These are phyloP conservation scores for Cenchrus purpureus DNA, from an alignment of 176 grass and related monocot species.

Conservation along the genomic window DNA sequence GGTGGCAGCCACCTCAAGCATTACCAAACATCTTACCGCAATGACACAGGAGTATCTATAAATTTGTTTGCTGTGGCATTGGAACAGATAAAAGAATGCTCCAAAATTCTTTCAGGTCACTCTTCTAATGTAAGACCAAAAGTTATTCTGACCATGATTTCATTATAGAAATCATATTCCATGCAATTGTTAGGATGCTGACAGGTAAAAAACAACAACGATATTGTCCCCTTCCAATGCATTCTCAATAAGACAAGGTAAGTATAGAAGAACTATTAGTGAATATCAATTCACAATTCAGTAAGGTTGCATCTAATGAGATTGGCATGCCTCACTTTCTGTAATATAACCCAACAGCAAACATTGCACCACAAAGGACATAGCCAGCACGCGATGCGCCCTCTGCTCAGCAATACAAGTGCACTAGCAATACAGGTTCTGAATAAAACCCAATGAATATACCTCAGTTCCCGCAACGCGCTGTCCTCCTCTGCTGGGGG, in stretches of 20 bases:
- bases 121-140: conserved; percentile 5
- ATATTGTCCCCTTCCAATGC: neutral
- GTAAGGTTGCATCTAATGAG: neutral
- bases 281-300: neutral
- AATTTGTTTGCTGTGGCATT: neutral
- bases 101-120: neutral
- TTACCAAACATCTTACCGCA: neutral
- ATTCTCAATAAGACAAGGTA: conserved; percentile 7
- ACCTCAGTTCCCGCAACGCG: conserved; percentile 64
- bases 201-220: neutral
- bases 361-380: neutral
- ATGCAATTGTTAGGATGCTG: neutral
- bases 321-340: neutral
- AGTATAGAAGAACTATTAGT: neutral
- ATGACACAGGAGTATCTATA: neutral
- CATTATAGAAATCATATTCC: conserved; percentile 8
- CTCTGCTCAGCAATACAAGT: neutral
- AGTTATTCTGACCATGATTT: neutral
- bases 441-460: neutral
- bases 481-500: conserved; percentile 37
- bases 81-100: neutral
- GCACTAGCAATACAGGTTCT: neutral
- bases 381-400: neutral
- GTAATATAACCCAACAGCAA: neutral
- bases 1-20: neutral